Base-by-base conservation (phyloP, 495 filamentous ascomycete genomes). In the Jackrogersella multiformis region DNA sequence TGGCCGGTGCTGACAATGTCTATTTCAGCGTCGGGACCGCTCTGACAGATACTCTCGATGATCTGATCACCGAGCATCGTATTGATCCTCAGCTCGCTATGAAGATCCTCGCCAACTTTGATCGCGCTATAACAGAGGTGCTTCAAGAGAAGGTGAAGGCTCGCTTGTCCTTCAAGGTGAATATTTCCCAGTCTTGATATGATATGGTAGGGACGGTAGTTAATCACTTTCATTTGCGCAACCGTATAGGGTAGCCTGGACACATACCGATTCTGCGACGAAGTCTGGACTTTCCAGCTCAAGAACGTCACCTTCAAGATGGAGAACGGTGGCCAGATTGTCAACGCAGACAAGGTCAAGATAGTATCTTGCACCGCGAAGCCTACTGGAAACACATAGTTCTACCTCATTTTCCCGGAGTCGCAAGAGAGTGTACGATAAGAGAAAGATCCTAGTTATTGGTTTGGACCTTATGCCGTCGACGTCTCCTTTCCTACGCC, bases 271-370 rank as follows among this genome's bases (percentile, higher is more conserved):
- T 99, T 98, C 85, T 99, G 96, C 83, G 96, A 99, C 79, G 96
- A 99, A 81, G 96, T 99, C 55, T 99, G 96, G 96, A 99, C 96
- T 1, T 99, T 99, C 82, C 85, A 98, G 64, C 95, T 99, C 79
- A 97, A 97, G 78, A 94, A 98, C 63, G 93, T 98, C 56, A 93
- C 88, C 21, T 97, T 99, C 85, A 98, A 98, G 80, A 88, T 99
- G 78, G 92, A 97, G 64, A 92, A 92, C 72, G 85, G 88, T 63
- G 83, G 83, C 21, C 63, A 73, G n/a, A 74, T 78, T 8, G 79
- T 86, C 1, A 80, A 78, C 2, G 79, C 82, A 5, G 92, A 96
- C 64, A 93, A 90, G 76, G 90, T 99, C 75, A 98, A 98, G 87
- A 99, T 99, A 60, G 95, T 99, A 38, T 93, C 91, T 78, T 97